phyloP scores from a whole-genome alignment of 1,284 basidiomycete species.

The Kwoniella shivajii region DNA sequence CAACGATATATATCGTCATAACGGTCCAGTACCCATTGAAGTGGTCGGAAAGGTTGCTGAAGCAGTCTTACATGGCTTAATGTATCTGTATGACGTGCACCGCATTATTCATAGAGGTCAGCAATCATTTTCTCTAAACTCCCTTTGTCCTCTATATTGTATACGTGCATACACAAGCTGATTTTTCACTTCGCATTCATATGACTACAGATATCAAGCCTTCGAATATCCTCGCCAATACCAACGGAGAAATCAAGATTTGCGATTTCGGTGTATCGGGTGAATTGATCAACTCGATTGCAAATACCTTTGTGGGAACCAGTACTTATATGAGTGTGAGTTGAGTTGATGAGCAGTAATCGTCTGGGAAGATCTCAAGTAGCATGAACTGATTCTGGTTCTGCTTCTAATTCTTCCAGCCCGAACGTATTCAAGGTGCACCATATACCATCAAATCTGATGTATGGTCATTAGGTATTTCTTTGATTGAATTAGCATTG shows the following conservation, averaged over 20 bases:
- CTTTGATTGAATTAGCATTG: conserved; percentile 88
- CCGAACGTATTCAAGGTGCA: conserved; percentile 97
- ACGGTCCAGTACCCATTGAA: conserved; percentile 84
- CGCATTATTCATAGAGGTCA: conserved; percentile 97
- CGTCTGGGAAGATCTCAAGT: background rate
- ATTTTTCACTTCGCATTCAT: background rate
- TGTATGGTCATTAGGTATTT: conserved; percentile 95
- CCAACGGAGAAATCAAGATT: conserved; percentile 92
- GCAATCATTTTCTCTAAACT: conserved; percentile 31
- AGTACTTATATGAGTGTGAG: conserved; percentile 98
- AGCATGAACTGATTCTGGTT: background rate
- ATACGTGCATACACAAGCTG: background rate
- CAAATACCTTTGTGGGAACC: conserved; percentile 97
- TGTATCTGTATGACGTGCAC: conserved; percentile 98
- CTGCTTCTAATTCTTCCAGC: conserved; percentile 61
- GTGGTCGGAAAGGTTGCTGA: conserved; percentile 89
- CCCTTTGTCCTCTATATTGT: background rate
- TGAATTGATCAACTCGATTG: conserved; percentile 97
- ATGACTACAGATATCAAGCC: conserved; percentile 86
- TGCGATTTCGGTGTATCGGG: conserved; percentile 99
- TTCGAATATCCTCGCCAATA: conserved; percentile 94
- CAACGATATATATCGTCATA: conserved; percentile 91
- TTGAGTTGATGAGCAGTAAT: conserved; percentile 30
- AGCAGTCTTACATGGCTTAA: conserved; percentile 89
- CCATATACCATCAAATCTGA: conserved; percentile 97